These are phyloP conservation scores for Eucalyptus sideroxylon DNA, from an alignment of 345 rosid genomes.

Conservation along the genomic window DNA sequence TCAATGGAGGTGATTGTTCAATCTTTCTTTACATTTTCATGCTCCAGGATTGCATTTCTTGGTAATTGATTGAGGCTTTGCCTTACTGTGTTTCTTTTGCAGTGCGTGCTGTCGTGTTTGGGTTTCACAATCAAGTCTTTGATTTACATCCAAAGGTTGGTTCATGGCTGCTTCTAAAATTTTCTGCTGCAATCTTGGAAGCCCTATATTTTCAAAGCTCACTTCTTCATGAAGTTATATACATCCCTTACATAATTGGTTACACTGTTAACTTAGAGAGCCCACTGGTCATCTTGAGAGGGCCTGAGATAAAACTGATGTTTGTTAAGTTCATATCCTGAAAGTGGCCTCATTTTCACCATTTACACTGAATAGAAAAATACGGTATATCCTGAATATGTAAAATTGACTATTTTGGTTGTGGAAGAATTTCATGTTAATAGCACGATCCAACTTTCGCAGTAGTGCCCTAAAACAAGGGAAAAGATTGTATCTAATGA, in stretches of 20 bases:
- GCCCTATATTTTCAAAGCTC: neutral
- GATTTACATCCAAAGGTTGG: constrained; percentile 81
- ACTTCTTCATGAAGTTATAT: neutral
- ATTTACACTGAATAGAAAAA: neutral
- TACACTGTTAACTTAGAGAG: neutral
- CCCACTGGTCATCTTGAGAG: neutral
- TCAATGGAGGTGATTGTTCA: constrained; percentile 73
- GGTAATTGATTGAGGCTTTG: neutral
- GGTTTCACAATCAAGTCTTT: constrained; percentile 81
- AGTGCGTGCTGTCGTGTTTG: constrained; percentile 94
- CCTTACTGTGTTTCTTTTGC: neutral
- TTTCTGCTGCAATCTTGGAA: neutral
- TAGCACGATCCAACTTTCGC: neutral
- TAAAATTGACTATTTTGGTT: neutral
- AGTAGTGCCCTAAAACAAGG: neutral
- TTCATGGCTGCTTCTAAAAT: neutral
- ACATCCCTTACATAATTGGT: neutral
- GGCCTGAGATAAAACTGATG: neutral
- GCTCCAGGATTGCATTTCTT: neutral
- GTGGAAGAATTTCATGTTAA: neutral
- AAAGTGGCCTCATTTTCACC: neutral
- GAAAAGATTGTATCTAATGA: neutral
- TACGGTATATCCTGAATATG: neutral
- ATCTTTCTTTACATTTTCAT: neutral
- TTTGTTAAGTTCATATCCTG: neutral